Evolutionary conservation across 345 rosid species (phyloP).

Genomic region (Eucalyptus lansdowneana): DNA sequence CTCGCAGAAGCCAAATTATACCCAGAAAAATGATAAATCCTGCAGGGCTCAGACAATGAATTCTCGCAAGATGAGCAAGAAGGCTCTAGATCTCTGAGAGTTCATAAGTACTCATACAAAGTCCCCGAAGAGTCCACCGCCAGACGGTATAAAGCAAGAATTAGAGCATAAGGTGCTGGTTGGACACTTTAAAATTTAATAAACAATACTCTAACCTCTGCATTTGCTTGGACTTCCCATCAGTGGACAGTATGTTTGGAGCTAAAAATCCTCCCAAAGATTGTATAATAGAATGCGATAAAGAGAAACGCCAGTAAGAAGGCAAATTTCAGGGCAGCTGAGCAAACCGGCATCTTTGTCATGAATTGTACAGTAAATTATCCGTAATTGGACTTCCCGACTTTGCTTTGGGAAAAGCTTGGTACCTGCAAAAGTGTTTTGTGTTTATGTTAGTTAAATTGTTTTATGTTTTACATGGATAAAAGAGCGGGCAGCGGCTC

Average conservation of each 20-base stretch:
- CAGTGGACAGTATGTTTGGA: background rate
- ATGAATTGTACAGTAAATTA: background rate
- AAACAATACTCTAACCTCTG: background rate
- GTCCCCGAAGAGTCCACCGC: constrained; percentile 97
- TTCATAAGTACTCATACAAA: constrained; percentile 32
- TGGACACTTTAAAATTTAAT: background rate
- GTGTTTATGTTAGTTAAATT: background rate
- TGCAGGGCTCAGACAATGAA: constrained; percentile 1
- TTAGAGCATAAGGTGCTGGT: background rate
- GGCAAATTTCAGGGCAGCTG: background rate
- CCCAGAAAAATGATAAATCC: constrained; percentile 85
- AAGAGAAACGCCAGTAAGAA: background rate
- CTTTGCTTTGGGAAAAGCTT: background rate
- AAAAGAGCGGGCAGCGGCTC: background rate
- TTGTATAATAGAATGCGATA: background rate
- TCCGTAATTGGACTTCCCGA: background rate
- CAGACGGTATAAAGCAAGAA: background rate
- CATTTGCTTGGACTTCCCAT: background rate
- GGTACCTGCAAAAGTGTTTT: background rate
- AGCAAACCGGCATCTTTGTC: background rate
- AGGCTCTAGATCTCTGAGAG: background rate
- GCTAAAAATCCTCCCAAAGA: background rate
- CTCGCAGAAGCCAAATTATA: constrained; percentile 84
- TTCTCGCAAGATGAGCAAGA: background rate
- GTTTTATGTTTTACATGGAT: background rate